Conservation (phyloP, 495 filamentous ascomycete genomes). For the Aspergillus affinis region DNA sequence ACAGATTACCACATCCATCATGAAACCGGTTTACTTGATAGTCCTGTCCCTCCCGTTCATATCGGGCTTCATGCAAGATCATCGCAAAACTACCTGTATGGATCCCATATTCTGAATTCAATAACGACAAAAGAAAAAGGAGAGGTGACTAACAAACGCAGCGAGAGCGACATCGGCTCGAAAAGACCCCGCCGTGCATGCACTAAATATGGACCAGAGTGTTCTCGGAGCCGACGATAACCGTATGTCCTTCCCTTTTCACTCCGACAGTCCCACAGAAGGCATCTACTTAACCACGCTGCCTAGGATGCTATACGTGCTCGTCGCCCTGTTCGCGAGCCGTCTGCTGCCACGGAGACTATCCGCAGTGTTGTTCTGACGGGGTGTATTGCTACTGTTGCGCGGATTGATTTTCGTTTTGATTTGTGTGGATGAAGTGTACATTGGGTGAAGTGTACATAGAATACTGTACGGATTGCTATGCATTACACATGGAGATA, state of each 20-base stretch:
- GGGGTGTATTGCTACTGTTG: slow-evolving; percentile 18
- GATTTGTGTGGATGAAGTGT: neutral
- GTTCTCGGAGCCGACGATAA: slow-evolving; percentile 1
- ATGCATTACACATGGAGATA: slow-evolving; percentile 24
- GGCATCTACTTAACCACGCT: no score
- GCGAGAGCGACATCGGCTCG: neutral
- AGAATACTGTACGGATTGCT: neutral
- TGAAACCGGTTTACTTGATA: neutral
- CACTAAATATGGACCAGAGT: neutral
- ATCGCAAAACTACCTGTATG: neutral
- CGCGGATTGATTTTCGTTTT: slow-evolving; percentile 3
- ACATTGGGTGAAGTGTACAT: neutral
- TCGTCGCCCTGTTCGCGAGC: slow-evolving; percentile 17
- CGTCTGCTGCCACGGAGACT: slow-evolving; percentile 16
- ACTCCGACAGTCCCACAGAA: neutral
- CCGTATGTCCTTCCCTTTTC: neutral
- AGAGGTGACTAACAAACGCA: neutral
- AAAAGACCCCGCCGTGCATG: neutral
- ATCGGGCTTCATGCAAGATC: neutral
- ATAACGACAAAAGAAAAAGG: neutral
- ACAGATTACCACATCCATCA: neutral
- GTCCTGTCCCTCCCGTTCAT: neutral
- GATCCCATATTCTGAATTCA: neutral
- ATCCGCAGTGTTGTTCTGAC: slow-evolving; percentile 17
- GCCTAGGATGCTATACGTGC: slow-evolving; percentile 16